phyloP scores from a whole-genome alignment of 225 moss, liverwort and hornwort genomes.

The Physcomitrium patens region DNA sequence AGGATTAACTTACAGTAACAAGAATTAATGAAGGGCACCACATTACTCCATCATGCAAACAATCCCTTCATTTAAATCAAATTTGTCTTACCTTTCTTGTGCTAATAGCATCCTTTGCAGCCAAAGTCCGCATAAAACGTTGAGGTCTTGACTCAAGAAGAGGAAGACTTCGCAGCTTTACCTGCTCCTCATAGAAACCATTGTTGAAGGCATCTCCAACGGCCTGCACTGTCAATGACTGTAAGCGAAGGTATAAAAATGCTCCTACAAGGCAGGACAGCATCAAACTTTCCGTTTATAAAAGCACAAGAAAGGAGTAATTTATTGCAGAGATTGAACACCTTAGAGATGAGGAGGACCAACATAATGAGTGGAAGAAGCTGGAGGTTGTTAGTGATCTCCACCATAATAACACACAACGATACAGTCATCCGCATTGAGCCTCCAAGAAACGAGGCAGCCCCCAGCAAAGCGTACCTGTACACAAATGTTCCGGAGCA shows the following conservation, averaged over 20 bases:
- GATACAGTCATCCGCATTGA: slow-evolving; percentile 99
- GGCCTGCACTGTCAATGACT: slow-evolving; percentile 63
- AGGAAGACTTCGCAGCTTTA: slow-evolving; percentile 79
- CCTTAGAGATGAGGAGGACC: slow-evolving; percentile 97
- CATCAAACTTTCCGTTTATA: slow-evolving; percentile 7
- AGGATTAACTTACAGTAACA: slow-evolving; percentile 7
- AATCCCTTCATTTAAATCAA: not conserved
- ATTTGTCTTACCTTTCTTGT: slow-evolving; percentile 68
- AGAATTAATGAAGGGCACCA: slow-evolving; percentile 7
- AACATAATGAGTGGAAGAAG: slow-evolving; percentile 97
- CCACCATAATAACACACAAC: slow-evolving; percentile 99
- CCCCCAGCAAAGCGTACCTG: slow-evolving; percentile 97
- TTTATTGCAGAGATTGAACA: slow-evolving; percentile 25
- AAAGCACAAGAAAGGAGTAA: not conserved
- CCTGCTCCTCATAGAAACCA: slow-evolving; percentile 98
- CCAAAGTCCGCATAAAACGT: slow-evolving; percentile 88
- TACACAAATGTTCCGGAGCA: slow-evolving; percentile 14
- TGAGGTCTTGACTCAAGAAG: slow-evolving; percentile 96
- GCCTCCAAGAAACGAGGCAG: slow-evolving; percentile 98
- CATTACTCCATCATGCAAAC: slow-evolving; percentile 7
- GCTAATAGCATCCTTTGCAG: slow-evolving; percentile 83
- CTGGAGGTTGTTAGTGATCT: slow-evolving; percentile 98
- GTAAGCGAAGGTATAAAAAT: slow-evolving; percentile 24
- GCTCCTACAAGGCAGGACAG: slow-evolving; percentile 1
- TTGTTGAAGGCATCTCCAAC: slow-evolving; percentile 99